These are phyloP conservation scores for Yamadazyma aaseri DNA, from an alignment of 1,139 yeast species.

Conservation along the genomic window DNA sequence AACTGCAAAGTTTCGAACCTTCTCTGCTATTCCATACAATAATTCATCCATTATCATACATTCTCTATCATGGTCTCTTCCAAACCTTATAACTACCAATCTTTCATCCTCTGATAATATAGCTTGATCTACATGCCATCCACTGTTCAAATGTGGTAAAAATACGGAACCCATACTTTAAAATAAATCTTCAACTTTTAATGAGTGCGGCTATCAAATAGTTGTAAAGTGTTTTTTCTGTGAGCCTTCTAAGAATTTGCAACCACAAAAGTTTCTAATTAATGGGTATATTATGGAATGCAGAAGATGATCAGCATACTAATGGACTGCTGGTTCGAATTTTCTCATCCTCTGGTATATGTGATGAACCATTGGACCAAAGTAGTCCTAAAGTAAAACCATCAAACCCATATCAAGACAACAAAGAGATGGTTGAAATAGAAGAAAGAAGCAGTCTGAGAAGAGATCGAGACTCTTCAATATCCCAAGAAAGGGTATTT, in stretches of 20 bases:
- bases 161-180: slow-evolving; percentile 78
- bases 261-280: slow-evolving; percentile 10
- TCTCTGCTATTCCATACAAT: slow-evolving; percentile 74
- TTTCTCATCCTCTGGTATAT: neutral
- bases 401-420: too few species aligned
- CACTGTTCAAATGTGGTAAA: slow-evolving; percentile 81
- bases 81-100: slow-evolving; percentile 84
- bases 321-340: neutral
- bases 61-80: slow-evolving; percentile 70
- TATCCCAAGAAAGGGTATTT: too few species aligned
- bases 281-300: too few species aligned
- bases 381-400: too few species aligned
- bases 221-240: slow-evolving; percentile 7
- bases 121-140: slow-evolving; percentile 97
- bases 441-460: too few species aligned
- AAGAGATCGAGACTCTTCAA: too few species aligned
- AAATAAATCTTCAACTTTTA: neutral
- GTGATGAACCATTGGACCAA: neutral
- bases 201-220: neutral
- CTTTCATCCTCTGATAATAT: slow-evolving; percentile 82
- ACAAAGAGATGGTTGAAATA: too few species aligned
- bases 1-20: slow-evolving; percentile 83
- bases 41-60: slow-evolving; percentile 92
- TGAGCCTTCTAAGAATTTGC: too few species aligned
- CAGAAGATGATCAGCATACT: too few species aligned